phyloP scores from a whole-genome alignment of 495 filamentous ascomycete genomes.

The Penicillium turbatum region DNA sequence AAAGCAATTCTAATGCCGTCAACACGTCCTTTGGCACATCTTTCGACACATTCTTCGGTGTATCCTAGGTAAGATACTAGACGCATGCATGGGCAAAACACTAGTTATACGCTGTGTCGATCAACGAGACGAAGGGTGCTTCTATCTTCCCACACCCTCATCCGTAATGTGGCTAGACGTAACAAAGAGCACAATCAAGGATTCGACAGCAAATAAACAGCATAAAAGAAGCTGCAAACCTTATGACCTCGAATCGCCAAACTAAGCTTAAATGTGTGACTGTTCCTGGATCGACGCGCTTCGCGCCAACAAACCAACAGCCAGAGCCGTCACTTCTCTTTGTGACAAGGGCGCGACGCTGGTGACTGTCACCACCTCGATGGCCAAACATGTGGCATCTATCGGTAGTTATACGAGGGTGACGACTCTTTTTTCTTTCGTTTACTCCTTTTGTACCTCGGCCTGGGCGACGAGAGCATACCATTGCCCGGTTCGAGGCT shows the following conservation, averaged over 20 bases:
- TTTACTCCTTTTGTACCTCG: not conserved
- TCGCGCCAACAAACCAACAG: slow-evolving; percentile 1
- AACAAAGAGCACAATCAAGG: not conserved
- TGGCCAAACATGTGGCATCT: slow-evolving; percentile 2
- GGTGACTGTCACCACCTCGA: not conserved
- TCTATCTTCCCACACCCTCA: not conserved
- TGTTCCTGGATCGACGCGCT: slow-evolving; percentile 1
- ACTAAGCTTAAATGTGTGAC: slow-evolving; percentile 3
- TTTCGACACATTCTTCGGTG: too few relatives aligned
- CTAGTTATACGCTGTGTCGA: not conserved
- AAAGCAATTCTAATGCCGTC: too few relatives aligned
- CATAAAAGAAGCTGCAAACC: not conserved
- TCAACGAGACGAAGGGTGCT: not conserved
- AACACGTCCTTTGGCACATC: too few relatives aligned
- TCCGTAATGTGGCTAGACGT: slow-evolving; percentile 1
- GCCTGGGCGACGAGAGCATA: not conserved
- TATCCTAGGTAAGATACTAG: not conserved
- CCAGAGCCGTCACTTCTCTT: not conserved
- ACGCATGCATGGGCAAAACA: not conserved
- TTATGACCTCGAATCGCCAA: not conserved
- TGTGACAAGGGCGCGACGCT: slow-evolving; percentile 3
- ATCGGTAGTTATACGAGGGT: not conserved
- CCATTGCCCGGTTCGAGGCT: not conserved
- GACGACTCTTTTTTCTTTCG: too few relatives aligned
- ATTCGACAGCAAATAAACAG: not conserved